Conservation (phyloP, 305 asterid genomes). For the Galium porrigens region DNA sequence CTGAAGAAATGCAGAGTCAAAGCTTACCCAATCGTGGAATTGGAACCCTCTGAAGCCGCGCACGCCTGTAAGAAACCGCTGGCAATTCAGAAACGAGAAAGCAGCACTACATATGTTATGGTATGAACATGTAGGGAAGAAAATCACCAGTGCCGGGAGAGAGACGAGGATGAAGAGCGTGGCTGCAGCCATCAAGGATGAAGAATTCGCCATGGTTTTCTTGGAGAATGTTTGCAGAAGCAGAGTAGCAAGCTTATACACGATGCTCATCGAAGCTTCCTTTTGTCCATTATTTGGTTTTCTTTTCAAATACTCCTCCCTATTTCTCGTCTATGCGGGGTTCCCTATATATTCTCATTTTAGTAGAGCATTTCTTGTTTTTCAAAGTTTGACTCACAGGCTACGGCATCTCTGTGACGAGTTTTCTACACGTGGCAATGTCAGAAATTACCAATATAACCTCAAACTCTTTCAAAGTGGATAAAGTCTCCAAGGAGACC, state of each 20-base stretch:
- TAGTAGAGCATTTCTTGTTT: neutral
- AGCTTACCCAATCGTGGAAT: constrained; percentile 6
- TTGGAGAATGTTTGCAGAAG: neutral
- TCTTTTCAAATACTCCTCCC: neutral
- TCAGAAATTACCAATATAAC: too few species aligned
- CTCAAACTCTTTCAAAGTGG: too few species aligned
- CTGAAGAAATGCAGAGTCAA: neutral
- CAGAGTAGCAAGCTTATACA: neutral
- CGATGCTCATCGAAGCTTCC: neutral
- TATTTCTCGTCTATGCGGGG: neutral
- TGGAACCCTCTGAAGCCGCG: constrained; percentile 1
- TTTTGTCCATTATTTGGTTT: neutral
- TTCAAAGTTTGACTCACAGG: neutral
- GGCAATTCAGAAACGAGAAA: neutral
- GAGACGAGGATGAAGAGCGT: neutral
- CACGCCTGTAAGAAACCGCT: neutral
- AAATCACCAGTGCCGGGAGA: neutral
- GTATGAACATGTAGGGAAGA: neutral
- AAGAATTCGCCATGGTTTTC: neutral
- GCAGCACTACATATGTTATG: neutral
- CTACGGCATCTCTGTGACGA: neutral
- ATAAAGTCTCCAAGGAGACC: too few species aligned
- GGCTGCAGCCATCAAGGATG: neutral
- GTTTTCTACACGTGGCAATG: neutral
- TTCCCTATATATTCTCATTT: neutral